These are phyloP conservation scores for Salix viminalis DNA, from an alignment of 345 rosid species.

Conservation along the genomic window DNA sequence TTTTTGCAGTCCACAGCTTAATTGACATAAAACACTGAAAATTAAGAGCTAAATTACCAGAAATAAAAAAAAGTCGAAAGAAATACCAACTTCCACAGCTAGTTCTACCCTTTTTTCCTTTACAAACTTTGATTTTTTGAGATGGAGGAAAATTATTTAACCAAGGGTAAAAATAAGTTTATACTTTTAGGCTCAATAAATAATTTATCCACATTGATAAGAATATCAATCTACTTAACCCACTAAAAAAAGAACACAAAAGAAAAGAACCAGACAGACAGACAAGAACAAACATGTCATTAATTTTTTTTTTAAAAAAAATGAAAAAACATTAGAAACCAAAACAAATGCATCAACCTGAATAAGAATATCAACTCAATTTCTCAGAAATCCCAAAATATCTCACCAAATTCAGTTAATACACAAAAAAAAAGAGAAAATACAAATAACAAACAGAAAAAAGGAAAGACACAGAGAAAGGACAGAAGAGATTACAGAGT, in stretches of 20 bases:
- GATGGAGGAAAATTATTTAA: background rate
- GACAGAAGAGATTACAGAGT: conserved; percentile 53
- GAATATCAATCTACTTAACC: background rate
- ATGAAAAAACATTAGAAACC: background rate
- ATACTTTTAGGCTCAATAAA: background rate
- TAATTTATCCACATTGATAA: background rate
- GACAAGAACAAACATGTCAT: background rate
- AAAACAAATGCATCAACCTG: background rate
- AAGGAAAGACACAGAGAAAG: background rate
- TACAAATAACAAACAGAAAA: background rate
- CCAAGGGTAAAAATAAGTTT: background rate
- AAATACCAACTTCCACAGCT: background rate
- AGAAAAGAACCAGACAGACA: background rate
- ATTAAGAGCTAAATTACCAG: background rate
- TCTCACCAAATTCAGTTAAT: background rate
- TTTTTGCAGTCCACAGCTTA: background rate
- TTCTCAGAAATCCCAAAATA: background rate
- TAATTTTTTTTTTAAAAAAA: background rate
- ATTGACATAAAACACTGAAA: background rate
- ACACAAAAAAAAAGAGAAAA: background rate
- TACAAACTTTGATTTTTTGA: background rate
- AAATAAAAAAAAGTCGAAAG: background rate
- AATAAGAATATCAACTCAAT: background rate
- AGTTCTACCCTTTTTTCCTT: background rate
- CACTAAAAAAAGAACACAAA: background rate